Evolutionary conservation across 73 alveolate species (phyloP).

Genomic region (Breviolum minutum): DNA sequence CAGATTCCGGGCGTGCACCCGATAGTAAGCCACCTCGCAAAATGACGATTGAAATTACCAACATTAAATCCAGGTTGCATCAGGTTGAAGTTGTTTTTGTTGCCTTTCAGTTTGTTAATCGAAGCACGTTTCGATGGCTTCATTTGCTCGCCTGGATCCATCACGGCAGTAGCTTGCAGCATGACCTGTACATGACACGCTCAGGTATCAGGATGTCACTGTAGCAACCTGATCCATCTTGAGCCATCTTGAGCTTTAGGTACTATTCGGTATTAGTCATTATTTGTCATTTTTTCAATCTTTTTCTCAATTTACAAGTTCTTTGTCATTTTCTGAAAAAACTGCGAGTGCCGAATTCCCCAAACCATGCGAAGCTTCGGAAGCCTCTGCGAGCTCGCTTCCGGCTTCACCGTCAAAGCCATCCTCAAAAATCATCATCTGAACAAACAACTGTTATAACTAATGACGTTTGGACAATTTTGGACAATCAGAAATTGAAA

Average conservation of each 20-base stretch:
- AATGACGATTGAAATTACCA: background rate
- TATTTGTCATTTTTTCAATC: too few relatives aligned
- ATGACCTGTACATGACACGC: constrained; percentile 16
- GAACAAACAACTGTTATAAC: too few relatives aligned
- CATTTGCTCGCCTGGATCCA: constrained; percentile 28
- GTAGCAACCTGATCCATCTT: too few relatives aligned
- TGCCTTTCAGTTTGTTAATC: background rate
- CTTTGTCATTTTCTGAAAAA: too few relatives aligned
- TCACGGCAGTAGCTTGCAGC: constrained; percentile 82
- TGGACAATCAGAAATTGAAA: too few relatives aligned
- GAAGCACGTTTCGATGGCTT: background rate
- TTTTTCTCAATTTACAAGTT: too few relatives aligned
- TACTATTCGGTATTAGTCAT: too few relatives aligned
- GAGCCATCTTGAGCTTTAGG: too few relatives aligned
- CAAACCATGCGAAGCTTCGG: background rate
- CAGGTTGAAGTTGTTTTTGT: background rate
- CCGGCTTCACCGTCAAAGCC: constrained; percentile 73
- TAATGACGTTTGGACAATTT: too few relatives aligned
- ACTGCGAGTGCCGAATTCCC: too few relatives aligned
- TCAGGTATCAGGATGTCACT: too few relatives aligned
- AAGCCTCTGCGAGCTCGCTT: constrained; percentile 74
- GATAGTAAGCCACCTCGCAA: constrained; percentile 11
- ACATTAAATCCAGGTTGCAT: background rate
- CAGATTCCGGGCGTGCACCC: background rate
- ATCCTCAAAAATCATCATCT: too few relatives aligned